Evolutionary conservation across 2,329 filamentous ascomycete genomes (phyloP).

Genomic region (Sordariomycetes sp.): DNA sequence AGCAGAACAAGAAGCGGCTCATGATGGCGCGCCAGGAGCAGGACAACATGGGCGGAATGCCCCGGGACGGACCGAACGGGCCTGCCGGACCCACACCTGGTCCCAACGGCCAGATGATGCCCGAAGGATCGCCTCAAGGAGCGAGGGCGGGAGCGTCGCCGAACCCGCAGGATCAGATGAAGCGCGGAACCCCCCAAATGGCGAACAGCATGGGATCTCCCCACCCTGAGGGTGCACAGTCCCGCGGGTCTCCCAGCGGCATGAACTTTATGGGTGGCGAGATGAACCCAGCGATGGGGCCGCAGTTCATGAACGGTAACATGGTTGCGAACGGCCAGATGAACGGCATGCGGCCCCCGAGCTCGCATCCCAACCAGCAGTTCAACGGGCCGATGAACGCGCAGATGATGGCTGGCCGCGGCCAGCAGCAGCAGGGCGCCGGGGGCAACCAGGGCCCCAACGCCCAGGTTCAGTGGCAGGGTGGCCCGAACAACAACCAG

Average conservation of each 20-base stretch:
- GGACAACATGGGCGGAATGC: conserved; percentile 44
- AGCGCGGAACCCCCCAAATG: conserved; percentile 67
- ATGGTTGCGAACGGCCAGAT: conserved; percentile 44
- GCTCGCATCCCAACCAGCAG: conserved; percentile 50
- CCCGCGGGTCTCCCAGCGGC: conserved; percentile 52
- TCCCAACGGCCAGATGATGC: conserved; percentile 53
- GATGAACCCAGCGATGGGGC: conserved; percentile 50
- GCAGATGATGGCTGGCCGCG: conserved; percentile 45
- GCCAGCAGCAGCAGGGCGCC: conserved; percentile 17
- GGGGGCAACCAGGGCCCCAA: conserved; percentile 15
- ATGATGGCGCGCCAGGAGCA: conserved; percentile 78
- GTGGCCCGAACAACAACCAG: conserved; percentile 25
- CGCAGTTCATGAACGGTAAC: conserved; percentile 48
- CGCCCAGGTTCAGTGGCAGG: conserved; percentile 26
- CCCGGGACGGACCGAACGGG: conserved; percentile 39
- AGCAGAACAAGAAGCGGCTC: conserved; percentile 78
- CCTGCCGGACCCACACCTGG: conserved; percentile 38
- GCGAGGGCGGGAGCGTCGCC: conserved; percentile 62
- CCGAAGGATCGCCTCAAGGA: conserved; percentile 59
- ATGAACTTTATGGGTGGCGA: conserved; percentile 54
- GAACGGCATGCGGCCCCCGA: conserved; percentile 60
- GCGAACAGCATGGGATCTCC: conserved; percentile 52
- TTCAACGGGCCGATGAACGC: conserved; percentile 49
- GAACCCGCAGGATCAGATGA: conserved; percentile 69
- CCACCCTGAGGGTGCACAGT: conserved; percentile 59